Evolutionary conservation across 345 rosid species (phyloP), one percentile per base, ranked within the genome.

Genomic region (Eucalyptus regnans): DNA sequence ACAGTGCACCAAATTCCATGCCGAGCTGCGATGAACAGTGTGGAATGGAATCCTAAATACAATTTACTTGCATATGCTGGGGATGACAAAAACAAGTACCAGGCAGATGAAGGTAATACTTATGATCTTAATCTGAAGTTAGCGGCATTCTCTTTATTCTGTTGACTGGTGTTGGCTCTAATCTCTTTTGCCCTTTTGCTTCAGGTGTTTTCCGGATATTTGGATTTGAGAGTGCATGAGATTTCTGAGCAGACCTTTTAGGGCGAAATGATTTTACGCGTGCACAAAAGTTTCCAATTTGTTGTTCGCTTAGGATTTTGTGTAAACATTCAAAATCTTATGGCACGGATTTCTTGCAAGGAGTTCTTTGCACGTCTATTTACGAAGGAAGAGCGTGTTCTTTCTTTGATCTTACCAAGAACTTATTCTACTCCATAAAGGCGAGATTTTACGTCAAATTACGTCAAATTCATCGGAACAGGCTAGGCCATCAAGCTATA

Each of bases 1-100:
- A 93, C 96, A 1, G 93, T 97, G 88, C 98, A 96, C 91, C 99
- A 98, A 92, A 97, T 98, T 88, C 99, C 98, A 68, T 95, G 98
- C n/a, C 94, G 98, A 25, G 98, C 98, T 83, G 99, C 99, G 18
- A 96, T 97, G 99, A 98, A 98, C 86, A 98, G 99, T 10, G 99
- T 98, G 37, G 99, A 98, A 91, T 97, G 99, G 99, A 98, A 97
- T 92, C 99, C 99, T 86, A 97, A 96, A 88, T 94, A 92, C 92
- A 98, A 97, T 92, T 93, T 98, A 86, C 98, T 98, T 88, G 99
- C 99, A 25, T 97, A 93, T 90, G 99, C 99, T 33, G 99, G 99
- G 46, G 99, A 98, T 92, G 99, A 98, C 95, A 97, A 97, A 94
- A 98, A 93, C 93, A 97, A 98, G 90, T 95, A 97, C 91, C 95